These are phyloP conservation scores for Ustilago cynodontis DNA, from an alignment of 1,284 basidiomycete species.

Conservation along the genomic window DNA sequence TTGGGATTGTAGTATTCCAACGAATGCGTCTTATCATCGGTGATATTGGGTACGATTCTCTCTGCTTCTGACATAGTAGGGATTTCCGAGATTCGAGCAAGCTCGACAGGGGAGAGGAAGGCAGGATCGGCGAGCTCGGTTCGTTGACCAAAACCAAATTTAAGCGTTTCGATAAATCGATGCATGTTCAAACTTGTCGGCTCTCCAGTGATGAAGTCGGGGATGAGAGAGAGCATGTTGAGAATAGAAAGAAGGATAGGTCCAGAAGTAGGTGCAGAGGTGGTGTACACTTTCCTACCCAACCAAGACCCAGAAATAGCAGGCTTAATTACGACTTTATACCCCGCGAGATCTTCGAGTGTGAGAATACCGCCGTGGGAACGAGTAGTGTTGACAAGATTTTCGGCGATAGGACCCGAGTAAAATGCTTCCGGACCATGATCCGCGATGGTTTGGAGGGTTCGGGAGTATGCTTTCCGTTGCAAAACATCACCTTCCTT, in stretches of 20 bases:
- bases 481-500: constrained; percentile 58
- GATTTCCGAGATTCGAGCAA: constrained; percentile 24
- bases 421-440: constrained; percentile 64
- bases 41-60: constrained; percentile 65
- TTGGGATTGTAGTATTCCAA: constrained; percentile 70
- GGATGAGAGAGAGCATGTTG: constrained; percentile 61
- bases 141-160: constrained; percentile 71
- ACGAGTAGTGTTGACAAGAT: constrained; percentile 78
- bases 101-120: constrained; percentile 64
- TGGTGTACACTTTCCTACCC: constrained; percentile 84
- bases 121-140: constrained; percentile 71
- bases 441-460: constrained; percentile 55
- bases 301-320: constrained; percentile 84
- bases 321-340: constrained; percentile 77
- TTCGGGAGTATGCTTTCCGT: constrained; percentile 54
- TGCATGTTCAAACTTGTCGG: constrained; percentile 66
- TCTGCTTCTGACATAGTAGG: constrained; percentile 57
- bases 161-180: constrained; percentile 70
- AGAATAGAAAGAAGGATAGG: constrained; percentile 66
- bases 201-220: constrained; percentile 27
- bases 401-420: constrained; percentile 80
- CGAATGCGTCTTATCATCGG: constrained; percentile 61
- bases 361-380: constrained; percentile 81
- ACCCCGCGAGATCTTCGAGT: constrained; percentile 78
- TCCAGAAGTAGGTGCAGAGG: constrained; percentile 72